Percentiles rank a stretch among this genome's conserved stretches.
These are phyloP conservation scores for Scutellaria barbata DNA, from an alignment of 257 asterid species.

Conservation along the genomic window DNA sequence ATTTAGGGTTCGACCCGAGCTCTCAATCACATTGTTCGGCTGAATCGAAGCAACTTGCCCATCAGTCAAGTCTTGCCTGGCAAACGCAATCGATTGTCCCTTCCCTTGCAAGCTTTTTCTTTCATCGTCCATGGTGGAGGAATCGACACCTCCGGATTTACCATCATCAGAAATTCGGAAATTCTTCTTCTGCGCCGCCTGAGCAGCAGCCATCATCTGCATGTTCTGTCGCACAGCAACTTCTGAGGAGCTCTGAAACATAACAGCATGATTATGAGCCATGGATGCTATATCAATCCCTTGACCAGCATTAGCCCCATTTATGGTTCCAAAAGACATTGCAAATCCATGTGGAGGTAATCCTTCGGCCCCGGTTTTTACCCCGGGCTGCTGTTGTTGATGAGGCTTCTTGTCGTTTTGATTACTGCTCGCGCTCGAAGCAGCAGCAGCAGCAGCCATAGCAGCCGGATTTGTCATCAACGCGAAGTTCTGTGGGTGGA, in stretches of 20 bases:
- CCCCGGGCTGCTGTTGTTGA: conserved; percentile 56
- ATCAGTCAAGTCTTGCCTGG: conserved; percentile 63
- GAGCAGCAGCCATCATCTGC: conserved; percentile 71
- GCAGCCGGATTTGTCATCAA: conserved; percentile 64
- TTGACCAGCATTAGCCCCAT: conserved; percentile 53
- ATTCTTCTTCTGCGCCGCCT: conserved; percentile 58
- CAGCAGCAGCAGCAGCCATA: conserved; percentile 44
- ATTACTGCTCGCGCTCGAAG: conserved; percentile 41
- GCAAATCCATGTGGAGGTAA: conserved; percentile 73
- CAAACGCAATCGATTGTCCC: conserved; percentile 79
- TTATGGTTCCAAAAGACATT: conserved; percentile 76
- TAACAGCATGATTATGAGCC: conserved; percentile 69
- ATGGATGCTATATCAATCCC: conserved; percentile 67
- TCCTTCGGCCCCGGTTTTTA: conserved; percentile 59
- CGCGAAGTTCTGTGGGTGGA: conserved; percentile 73
- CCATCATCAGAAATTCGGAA: conserved; percentile 66
- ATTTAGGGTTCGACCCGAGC: conserved; percentile 53
- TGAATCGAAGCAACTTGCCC: conserved; percentile 45
- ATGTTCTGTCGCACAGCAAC: conserved; percentile 67
- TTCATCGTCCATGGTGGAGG: conserved; percentile 63
- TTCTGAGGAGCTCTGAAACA: conserved; percentile 70
- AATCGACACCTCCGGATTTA: conserved; percentile 59
- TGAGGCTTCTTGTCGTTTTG: conserved; percentile 65
- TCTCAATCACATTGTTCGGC: conserved; percentile 57
- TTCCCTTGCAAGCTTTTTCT: conserved; percentile 57